Evolutionary conservation across 768 basidiomycete species (phyloP), one percentile per base, ranked within the genome.

Genomic region (Termitomyces sp.): DNA sequence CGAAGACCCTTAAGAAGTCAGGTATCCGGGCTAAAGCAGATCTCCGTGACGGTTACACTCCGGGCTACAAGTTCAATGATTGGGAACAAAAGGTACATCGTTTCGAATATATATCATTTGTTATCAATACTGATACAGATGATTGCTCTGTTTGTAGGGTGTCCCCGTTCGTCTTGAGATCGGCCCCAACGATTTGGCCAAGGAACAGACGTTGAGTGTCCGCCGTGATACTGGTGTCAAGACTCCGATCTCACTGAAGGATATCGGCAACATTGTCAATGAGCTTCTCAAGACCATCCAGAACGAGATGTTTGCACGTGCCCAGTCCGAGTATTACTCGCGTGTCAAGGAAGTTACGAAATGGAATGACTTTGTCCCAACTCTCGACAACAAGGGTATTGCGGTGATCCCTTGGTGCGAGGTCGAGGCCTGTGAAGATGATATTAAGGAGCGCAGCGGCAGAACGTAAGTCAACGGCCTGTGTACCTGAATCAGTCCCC

Each of bases 61-160:
- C 97, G 9, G 97, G 97, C 33, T 98, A 89, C 79, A 99, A 99
- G 77, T 99, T 97, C 79, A 97, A 98, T 70, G 93, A 98, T 68
- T 98, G 96, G 95, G 97, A 99, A 78, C 89, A 98, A 75, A 93
- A 96, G 85, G 93, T 91, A 57, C 13, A 46, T 52, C 55, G 26
- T 43, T 28, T 20, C 18, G 30, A 38, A 62, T 16, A 60, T 41
- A 50, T 44, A 10, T n/a, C 41, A 43, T 23, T 48, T 40, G 3
- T 48, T 2, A 30, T 55, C 33, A 0, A 9, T 55, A 55, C 66
- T 58, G 44, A 51, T 38, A 50, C 51, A 46, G 47, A 44, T n/a
- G 23, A 36, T 54, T 28, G 50, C 28, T 56, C 9, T 56, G 35
- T 4, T 50, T 56, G 40, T 64, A 95, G 91, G 97, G 97, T 70